phyloP scores from a whole-genome alignment of 2,329 filamentous ascomycete genomes.

The Colletotrichum chrysophilum region DNA sequence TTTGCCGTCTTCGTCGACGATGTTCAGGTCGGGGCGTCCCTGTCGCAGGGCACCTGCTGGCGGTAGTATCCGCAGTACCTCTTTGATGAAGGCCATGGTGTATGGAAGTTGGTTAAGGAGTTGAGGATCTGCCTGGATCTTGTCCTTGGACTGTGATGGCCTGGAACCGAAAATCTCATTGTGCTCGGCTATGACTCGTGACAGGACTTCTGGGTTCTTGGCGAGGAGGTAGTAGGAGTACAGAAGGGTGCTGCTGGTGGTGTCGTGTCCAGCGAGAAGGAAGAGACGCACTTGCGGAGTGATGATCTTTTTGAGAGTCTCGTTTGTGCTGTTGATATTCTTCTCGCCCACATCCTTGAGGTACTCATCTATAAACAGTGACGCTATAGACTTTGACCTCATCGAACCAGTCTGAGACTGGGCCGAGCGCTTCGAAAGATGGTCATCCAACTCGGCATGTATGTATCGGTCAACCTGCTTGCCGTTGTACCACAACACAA shows the following conservation, averaged over 20 bases:
- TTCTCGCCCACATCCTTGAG: background rate
- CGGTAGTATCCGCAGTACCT: constrained; percentile 58
- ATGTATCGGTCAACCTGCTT: background rate
- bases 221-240: constrained; percentile 28
- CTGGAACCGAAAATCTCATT: constrained; percentile 51
- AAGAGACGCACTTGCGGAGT: constrained; percentile 34
- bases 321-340: background rate
- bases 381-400: background rate
- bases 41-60: constrained; percentile 50
- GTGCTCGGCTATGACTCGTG: constrained; percentile 31
- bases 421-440: background rate
- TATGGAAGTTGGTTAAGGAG: constrained; percentile 57
- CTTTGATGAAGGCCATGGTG: constrained; percentile 59
- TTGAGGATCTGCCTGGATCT: constrained; percentile 45
- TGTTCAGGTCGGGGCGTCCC: constrained; percentile 38
- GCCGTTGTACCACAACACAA: background rate
- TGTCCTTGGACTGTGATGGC: constrained; percentile 35
- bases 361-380: background rate
- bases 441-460: background rate
- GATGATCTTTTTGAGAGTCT: constrained; percentile 13
- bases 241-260: constrained; percentile 31
- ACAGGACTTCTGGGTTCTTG: constrained; percentile 26
- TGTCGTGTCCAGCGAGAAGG: constrained; percentile 37
- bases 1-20: constrained; percentile 45
- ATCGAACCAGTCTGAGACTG: background rate